Evolutionary conservation across 768 basidiomycete genomes (phyloP), one percentile per base, ranked within the genome.

Genomic region (Multifurca ochricompacta): DNA sequence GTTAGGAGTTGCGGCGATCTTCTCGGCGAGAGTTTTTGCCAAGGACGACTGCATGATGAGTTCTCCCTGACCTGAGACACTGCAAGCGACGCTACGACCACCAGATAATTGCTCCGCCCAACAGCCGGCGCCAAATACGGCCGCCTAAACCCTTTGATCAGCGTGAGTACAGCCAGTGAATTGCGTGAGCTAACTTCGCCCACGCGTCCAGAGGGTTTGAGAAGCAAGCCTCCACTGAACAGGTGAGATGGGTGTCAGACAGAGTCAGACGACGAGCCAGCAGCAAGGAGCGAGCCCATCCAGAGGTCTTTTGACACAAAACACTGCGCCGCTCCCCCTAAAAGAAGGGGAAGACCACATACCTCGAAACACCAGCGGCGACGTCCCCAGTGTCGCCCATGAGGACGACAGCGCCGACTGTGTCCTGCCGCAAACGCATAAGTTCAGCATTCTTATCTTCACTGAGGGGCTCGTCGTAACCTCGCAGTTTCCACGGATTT

Each of bases 331-430:
- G 13, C 13, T 18, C 18, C 5, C 16, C 23, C 3, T 7, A 16
- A 3, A 34, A 16, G 23, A 34, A 19, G 1, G 13, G 23, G 11
- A 31, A 36, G 46, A 61, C 13, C 6, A 47, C 53, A 46, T 30
- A 80, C 85, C 85, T 87, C 28, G 87, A 90, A 14, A 88, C 86
- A 2, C 87, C 87, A n/a, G 85, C 80, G 11, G 83, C 80, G 49
- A 82, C 62, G 14, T 73, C 71, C 3, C 70, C 75, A 2, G 30
- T 42, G 1, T 63, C 61, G 59, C 77, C 73, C 67, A 47, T 36
- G 3, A 76, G 80, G 13, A 73, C 80, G 32, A 88, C 73, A n/a
- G 87, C 87, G 14, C 89, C 89, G 6, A 91, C 89, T 0, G 89
- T 91, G 65, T 91, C 89, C 63, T 89, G 85, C 50, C 70, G 55